A percentile compares a stretch with the other conserved stretches of the same genome.
Conservation (phyloP, 768 basidiomycete species). For the Hemileccinum impolitum region DNA sequence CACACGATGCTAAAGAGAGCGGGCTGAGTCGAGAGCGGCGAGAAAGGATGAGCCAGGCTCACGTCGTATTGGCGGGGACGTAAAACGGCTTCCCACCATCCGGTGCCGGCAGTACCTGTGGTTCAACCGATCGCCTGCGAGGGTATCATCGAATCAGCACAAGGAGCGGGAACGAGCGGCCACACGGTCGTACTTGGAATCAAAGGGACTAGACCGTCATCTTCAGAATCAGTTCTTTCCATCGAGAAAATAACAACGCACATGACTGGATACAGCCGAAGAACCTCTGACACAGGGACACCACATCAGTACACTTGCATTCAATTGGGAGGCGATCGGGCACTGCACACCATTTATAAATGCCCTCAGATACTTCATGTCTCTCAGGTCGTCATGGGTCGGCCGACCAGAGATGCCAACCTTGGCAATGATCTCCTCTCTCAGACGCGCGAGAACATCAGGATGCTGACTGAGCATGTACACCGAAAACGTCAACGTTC, state of each 20-base stretch:
- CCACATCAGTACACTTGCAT: neutral
- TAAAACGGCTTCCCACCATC: constrained; percentile 46
- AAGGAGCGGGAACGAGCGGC: too few species aligned
- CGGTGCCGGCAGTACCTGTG: constrained; percentile 17
- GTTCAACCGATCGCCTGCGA: constrained; percentile 4
- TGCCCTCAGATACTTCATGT: constrained; percentile 62
- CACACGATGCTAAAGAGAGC: constrained; percentile 8
- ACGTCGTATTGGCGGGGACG: constrained; percentile 42
- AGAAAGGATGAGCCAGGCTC: neutral
- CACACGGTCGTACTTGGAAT: constrained; percentile 16
- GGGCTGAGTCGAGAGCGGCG: neutral
- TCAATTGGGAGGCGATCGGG: neutral
- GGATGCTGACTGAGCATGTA: constrained; percentile 38
- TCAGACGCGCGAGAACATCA: constrained; percentile 42
- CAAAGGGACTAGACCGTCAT: constrained; percentile 19
- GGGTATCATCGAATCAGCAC: constrained; percentile 10
- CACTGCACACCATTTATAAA: constrained; percentile 54
- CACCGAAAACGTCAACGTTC: constrained; percentile 22
- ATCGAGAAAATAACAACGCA: constrained; percentile 5
- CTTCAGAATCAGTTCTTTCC: neutral
- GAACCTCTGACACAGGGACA: constrained; percentile 21
- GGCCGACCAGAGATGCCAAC: constrained; percentile 50
- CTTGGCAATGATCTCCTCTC: constrained; percentile 52
- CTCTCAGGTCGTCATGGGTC: constrained; percentile 52
- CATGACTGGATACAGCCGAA: constrained; percentile 32